Evolutionary conservation across 2,329 filamentous ascomycete genomes (phyloP), one percentile per base, ranked within the genome.

Genomic region (Fusarium temperatum): DNA sequence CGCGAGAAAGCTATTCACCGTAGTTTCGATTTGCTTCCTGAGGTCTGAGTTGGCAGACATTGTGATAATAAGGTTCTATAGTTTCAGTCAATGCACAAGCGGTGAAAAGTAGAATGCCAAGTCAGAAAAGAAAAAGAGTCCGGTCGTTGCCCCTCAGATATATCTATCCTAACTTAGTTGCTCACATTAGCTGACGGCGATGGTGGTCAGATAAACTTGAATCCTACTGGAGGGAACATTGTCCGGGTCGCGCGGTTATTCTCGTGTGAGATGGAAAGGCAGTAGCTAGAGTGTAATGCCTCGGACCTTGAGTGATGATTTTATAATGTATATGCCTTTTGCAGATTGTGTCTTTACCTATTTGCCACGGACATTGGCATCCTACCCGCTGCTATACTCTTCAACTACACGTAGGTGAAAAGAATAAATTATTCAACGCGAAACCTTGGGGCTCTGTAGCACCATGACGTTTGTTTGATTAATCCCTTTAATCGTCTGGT

Each of bases 11-110:
- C 48, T 67, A 47, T 51, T 50, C 11, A 64, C 18, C 13, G 72
- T 74, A 20, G 30, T 54, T 38, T 74, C 71, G 12, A 74, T 74
- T 26, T 24, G 32, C 17, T 39, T 59, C 15, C 50, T 68, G 8
- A 68, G 32, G 13, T 59, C 35, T 44, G 51, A 39, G 41, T 28
- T 42, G 32, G 47, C n/a, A 51, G 63, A 48, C 63, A 72, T 72
- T 18, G 6, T n/a, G 9, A 35, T 15, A 8, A 20, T 53, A 20
- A 26, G 9, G 12, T 6, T 24, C 3, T 36, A 22, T 9, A 9
- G 14, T 13, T 57, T 11, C 8, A 17, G 39, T 58, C 30, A 58
- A 36, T 58, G 55, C 41, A 26, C 32, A 28, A 39, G 51, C 35
- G 51, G 35, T 28, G 35, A 38, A 54, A 48, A n/a, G 10, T 17